Percentiles rank a stretch among this genome's conserved stretches.
These are phyloP conservation scores for Fusarium compactum DNA, from an alignment of 2,329 filamentous ascomycete genomes.

Conservation along the genomic window DNA sequence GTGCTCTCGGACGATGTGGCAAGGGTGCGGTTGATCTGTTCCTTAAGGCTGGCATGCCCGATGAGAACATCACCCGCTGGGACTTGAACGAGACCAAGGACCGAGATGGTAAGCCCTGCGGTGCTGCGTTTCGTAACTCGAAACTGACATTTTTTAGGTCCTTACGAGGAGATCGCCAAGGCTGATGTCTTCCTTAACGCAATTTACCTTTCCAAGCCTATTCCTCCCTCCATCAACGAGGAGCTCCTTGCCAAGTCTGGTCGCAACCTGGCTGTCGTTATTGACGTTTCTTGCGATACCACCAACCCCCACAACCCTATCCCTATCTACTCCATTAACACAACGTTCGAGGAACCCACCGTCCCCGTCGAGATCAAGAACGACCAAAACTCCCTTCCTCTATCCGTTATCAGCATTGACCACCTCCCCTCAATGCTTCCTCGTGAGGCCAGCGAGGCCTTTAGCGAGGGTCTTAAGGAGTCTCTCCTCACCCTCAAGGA, in stretches of 20 bases:
- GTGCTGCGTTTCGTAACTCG: too few species aligned
- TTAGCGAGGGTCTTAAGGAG: conserved; percentile 82
- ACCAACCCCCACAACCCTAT: conserved; percentile 78
- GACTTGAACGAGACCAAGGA: conserved; percentile 82
- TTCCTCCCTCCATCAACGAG: conserved; percentile 83
- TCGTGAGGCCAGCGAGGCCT: conserved; percentile 87
- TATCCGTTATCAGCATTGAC: conserved; percentile 89
- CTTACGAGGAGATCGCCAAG: conserved; percentile 82
- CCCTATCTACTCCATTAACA: conserved; percentile 86
- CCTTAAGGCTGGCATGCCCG: conserved; percentile 71
- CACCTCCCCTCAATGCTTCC: conserved; percentile 87
- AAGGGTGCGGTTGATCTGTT: conserved; percentile 86
- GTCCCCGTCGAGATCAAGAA: conserved; percentile 75
- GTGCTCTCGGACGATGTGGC: conserved; percentile 85
- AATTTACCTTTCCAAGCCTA: conserved; percentile 78
- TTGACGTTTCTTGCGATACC: conserved; percentile 82
- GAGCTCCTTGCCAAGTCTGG: conserved; percentile 72
- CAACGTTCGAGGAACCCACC: conserved; percentile 89
- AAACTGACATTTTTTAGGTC: conserved; percentile 49
- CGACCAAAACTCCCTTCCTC: conserved; percentile 62
- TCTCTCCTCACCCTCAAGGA: conserved; percentile 83
- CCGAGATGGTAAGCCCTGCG: conserved; percentile 62
- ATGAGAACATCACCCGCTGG: conserved; percentile 64
- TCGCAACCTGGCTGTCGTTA: conserved; percentile 82
- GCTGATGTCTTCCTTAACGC: conserved; percentile 82